Percentiles rank a stretch among this genome's conserved stretches.
Evolutionary conservation across 148 eudicot species (phyloP).

Genomic region (Camellia granthamiana): DNA sequence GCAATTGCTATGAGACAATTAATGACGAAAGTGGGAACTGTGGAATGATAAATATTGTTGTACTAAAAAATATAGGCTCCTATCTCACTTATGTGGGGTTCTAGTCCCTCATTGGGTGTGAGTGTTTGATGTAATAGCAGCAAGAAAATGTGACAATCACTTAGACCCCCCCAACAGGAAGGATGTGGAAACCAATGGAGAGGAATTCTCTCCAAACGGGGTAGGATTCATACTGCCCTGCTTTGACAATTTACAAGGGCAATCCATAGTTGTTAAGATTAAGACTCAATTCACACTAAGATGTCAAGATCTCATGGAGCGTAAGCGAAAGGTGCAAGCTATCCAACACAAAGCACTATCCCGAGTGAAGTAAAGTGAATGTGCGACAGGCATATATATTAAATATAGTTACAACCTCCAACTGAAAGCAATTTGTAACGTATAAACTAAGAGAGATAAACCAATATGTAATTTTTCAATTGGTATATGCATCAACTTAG

Average conservation of each 20-base stretch:
- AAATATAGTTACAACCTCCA: no score
- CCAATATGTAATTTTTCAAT: no score
- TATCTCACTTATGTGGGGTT: not conserved
- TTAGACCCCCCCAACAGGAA: not conserved
- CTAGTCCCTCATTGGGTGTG: not conserved
- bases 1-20: not conserved
- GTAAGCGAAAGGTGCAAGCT: no score
- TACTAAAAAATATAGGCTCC: not conserved
- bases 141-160: not conserved
- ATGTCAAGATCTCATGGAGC: no score
- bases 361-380: no score
- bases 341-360: no score
- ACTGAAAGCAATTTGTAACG: no score
- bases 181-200: not conserved
- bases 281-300: no score
- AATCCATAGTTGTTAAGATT: not conserved
- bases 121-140: not conserved
- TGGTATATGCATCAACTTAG: no score
- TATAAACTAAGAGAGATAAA: no score
- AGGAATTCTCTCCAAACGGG: not conserved
- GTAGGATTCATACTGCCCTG: not conserved
- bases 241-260: not conserved
- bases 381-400: no score
- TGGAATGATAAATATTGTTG: not conserved
- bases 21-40: not conserved